Evolutionary conservation across 805 yeast genomes (phyloP).

Genomic region (Groenewaldozyma tartarivorans): DNA sequence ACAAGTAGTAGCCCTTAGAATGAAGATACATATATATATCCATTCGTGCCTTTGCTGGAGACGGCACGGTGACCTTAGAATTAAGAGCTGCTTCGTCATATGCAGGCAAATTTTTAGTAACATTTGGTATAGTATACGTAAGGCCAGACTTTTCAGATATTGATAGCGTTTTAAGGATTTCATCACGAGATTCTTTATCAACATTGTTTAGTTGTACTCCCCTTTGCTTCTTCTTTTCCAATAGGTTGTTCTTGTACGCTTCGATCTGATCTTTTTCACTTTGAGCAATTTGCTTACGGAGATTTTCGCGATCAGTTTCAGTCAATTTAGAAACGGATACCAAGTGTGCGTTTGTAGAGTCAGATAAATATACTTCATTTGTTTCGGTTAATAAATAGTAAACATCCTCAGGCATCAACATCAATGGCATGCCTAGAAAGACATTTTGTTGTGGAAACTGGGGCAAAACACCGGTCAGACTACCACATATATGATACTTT

Average conservation of each 20-base stretch:
- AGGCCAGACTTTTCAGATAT: slow-evolving; percentile 10
- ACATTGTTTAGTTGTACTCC: slow-evolving; percentile 4
- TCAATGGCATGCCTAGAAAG: slow-evolving; percentile 77
- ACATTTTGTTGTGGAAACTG: slow-evolving; percentile 88
- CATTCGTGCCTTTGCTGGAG: slow-evolving; percentile 19
- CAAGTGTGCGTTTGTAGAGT: slow-evolving; percentile 28
- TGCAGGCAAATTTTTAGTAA: slow-evolving; percentile 7
- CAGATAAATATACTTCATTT: slow-evolving; percentile 35
- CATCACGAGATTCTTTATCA: slow-evolving; percentile 7
- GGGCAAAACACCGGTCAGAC: slow-evolving; percentile 73
- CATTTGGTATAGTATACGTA: slow-evolving; percentile 6
- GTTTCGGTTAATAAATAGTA: slow-evolving; percentile 46
- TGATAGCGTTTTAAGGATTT: slow-evolving; percentile 5
- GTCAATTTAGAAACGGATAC: slow-evolving; percentile 11
- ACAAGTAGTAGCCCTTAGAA: slow-evolving; percentile 40
- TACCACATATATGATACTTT: slow-evolving; percentile 59
- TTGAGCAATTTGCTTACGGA: slow-evolving; percentile 11
- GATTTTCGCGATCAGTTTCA: slow-evolving; percentile 12
- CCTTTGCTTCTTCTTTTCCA: slow-evolving; percentile 14
- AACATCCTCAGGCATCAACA: slow-evolving; percentile 64
- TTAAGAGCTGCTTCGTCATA: slow-evolving; percentile 3
- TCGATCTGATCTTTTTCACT: slow-evolving; percentile 15
- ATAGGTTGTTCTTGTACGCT: slow-evolving; percentile 12
- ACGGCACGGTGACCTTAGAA: not conserved
- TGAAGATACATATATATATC: slow-evolving; percentile 35